Base-by-base conservation (phyloP, 1,284 basidiomycete genomes). In the Leccinum variabile region DNA sequence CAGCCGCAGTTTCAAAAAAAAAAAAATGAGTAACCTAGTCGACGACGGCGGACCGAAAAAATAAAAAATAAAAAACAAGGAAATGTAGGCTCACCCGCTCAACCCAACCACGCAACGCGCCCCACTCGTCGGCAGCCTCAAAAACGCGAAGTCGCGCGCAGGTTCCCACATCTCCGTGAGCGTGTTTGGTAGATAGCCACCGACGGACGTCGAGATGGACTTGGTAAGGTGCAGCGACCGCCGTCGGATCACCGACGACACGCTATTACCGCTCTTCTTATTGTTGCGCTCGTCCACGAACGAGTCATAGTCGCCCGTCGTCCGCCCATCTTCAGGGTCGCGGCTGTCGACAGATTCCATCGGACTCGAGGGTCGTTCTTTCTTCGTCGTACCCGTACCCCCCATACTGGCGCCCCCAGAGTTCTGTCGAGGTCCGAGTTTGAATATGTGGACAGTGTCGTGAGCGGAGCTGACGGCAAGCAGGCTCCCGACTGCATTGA, bases 101-200 rank as follows among this genome's bases (percentile, higher is more conserved):
- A 97, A 77, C 0, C 92, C 95, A 32, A 96, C 94, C 13, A 95
- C 88, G 69, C 90, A 94, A 59, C 91, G 80, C 16, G 86, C 87
- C 5, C 93, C 93, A 53, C 84, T 86, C 1, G 84, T 85, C n/a
- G 96, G 94, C 37, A 99, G 78, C 72, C 94, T 90, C 64, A 98
- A 80, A 75, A 87, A 96, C 0, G 97, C 97, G 76, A 99, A 99
- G 74, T 98, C 97, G 4, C 97, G 82, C 56, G 91, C 85, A 0
- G 97, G 97, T 71, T 99, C 97, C 96, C 96, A 99, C 80, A 98
- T 90, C 75, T 98, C 96, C 10, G 95, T 94, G 41, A 99, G 77
- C 2, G 94, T 89, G 68, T 90, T 90, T 0, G 97, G 97, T 7
- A 98, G 82, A 73, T 97, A 97, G 0, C 92, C 91, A 6, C 96